These are phyloP conservation scores for Arthrobotrys conoides DNA, from an alignment of 2,329 filamentous ascomycete species.

Conservation along the genomic window DNA sequence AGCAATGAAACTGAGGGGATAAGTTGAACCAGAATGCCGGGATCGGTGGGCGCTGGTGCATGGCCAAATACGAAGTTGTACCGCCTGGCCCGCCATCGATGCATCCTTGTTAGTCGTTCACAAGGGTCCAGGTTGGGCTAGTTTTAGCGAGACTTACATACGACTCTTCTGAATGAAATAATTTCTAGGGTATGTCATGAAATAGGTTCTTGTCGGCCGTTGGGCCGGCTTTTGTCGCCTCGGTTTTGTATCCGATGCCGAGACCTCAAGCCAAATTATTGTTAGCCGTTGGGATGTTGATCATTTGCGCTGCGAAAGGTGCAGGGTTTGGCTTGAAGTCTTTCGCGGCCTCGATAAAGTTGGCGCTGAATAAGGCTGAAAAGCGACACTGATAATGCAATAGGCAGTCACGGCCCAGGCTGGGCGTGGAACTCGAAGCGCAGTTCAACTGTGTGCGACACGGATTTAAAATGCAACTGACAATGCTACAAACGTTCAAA, in stretches of 20 bases:
- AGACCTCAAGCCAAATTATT: background rate
- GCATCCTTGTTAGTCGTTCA: slow-evolving; percentile 17
- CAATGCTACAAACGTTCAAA: background rate
- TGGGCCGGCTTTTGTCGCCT: slow-evolving; percentile 17
- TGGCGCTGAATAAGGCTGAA: no score
- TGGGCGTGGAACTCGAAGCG: background rate
- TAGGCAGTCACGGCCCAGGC: no score
- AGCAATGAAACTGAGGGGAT: slow-evolving; percentile 36
- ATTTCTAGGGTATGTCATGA: slow-evolving; percentile 14
- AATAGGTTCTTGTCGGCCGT: background rate
- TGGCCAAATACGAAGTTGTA: slow-evolving; percentile 38
- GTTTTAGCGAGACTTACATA: slow-evolving; percentile 25
- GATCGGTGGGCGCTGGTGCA: slow-evolving; percentile 14
- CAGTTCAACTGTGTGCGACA: background rate
- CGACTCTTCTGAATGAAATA: slow-evolving; percentile 20
- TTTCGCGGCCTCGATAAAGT: no score
- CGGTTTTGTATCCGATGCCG: background rate
- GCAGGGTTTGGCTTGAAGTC: no score
- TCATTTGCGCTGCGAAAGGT: background rate
- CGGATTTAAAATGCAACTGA: background rate
- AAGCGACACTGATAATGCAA: no score
- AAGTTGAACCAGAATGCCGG: slow-evolving; percentile 32
- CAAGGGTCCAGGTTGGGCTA: slow-evolving; percentile 22
- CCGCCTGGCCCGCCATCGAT: slow-evolving; percentile 22
- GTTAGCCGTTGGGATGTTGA: background rate